Conservation (phyloP, 2,329 filamentous ascomycete species). For the Tolypocladium paradoxum region DNA sequence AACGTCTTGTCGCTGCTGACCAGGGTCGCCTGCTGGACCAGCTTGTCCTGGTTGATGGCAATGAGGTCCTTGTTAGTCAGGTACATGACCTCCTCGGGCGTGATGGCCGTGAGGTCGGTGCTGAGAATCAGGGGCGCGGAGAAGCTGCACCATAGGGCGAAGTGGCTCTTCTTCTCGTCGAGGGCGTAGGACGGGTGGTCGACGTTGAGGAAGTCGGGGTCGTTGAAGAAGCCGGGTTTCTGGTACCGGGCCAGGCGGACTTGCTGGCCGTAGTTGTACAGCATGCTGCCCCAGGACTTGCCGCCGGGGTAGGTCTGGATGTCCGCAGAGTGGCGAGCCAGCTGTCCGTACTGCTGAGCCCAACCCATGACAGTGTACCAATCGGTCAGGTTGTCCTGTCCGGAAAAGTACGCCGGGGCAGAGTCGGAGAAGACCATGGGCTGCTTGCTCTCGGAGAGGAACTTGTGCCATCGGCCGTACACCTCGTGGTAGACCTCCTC, state of each 20-base stretch:
- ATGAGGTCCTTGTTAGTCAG: slow-evolving; percentile 30
- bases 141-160: slow-evolving; percentile 24
- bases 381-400: slow-evolving; percentile 23
- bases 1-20: slow-evolving; percentile 30
- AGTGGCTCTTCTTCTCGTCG: slow-evolving; percentile 24
- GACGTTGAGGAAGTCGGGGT: slow-evolving; percentile 26
- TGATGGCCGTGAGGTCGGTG: slow-evolving; percentile 26
- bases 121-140: slow-evolving; percentile 25
- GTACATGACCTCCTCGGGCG: slow-evolving; percentile 20
- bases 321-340: slow-evolving; percentile 32
- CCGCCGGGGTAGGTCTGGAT: slow-evolving; percentile 29
- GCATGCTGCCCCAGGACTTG: slow-evolving; percentile 34
- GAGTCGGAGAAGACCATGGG: slow-evolving; percentile 34
- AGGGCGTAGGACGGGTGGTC: slow-evolving; percentile 22
- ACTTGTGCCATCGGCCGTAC: slow-evolving; percentile 31
- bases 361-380: slow-evolving; percentile 36
- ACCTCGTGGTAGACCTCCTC: slow-evolving; percentile 15
- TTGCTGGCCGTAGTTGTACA: slow-evolving; percentile 35
- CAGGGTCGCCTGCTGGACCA: slow-evolving; percentile 34
- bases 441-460: slow-evolving; percentile 21
- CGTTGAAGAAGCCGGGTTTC: slow-evolving; percentile 24
- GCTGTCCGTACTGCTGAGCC: slow-evolving; percentile 27
- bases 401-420: slow-evolving; percentile 32
- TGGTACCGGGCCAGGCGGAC: slow-evolving; percentile 29
- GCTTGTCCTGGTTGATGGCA: slow-evolving; percentile 28